A percentile compares a stretch with the other conserved stretches of the same genome.
Evolutionary conservation across 2,329 filamentous ascomycete species (phyloP).

Genomic region (Thelonectria discophora): DNA sequence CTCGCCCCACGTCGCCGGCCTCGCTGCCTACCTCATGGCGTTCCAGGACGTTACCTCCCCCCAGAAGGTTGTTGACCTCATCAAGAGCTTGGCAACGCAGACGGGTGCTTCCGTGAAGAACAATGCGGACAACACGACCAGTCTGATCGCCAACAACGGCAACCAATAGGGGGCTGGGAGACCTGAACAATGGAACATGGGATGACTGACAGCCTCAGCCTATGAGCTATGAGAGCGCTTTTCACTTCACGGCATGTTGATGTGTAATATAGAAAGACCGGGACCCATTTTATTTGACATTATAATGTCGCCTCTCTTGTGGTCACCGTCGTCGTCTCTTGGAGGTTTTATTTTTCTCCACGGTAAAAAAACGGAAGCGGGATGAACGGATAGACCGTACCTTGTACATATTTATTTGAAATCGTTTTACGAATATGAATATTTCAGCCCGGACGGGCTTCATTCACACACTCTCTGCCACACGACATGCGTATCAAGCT

Average conservation of each 20-base stretch:
- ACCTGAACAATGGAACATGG: constrained; percentile 1
- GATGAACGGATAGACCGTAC: constrained; percentile 24
- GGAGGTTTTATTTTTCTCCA: constrained; percentile 11
- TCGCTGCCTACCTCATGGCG: constrained; percentile 73
- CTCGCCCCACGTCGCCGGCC: constrained; percentile 71
- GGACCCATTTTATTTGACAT: constrained; percentile 21
- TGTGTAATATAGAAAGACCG: constrained; percentile 38
- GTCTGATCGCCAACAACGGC: constrained; percentile 67
- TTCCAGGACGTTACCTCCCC: constrained; percentile 58
- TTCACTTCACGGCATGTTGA: constrained; percentile 32
- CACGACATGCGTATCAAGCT: too few relatives aligned
- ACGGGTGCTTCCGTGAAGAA: constrained; percentile 55
- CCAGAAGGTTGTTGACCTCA: constrained; percentile 53
- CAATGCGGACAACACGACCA: constrained; percentile 57
- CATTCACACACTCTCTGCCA: too few relatives aligned
- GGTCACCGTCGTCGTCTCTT: constrained; percentile 15
- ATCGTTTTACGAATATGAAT: background rate
- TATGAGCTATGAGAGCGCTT: constrained; percentile 30
- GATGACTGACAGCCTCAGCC: constrained; percentile 28
- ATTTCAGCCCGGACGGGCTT: too few relatives aligned
- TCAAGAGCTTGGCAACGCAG: constrained; percentile 61
- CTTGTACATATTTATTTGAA: constrained; percentile 6
- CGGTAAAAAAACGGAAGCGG: constrained; percentile 16
- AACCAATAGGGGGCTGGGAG: constrained; percentile 39
- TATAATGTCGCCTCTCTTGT: constrained; percentile 17